Conservation (phyloP, 2,329 filamentous ascomycete species). For the Sporothrix luriei region DNA sequence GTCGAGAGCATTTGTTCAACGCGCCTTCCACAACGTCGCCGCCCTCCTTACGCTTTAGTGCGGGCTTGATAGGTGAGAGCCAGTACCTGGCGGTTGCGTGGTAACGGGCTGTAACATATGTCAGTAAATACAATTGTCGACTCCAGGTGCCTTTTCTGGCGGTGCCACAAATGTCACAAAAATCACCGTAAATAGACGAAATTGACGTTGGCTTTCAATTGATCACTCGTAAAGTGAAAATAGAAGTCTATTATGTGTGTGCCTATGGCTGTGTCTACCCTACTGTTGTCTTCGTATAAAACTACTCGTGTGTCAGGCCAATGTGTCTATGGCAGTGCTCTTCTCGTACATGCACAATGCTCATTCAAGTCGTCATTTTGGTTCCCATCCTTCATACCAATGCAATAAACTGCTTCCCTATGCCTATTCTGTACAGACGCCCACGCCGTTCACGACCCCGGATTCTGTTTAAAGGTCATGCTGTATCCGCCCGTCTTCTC, state of each 20-base stretch:
- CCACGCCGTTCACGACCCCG: background rate
- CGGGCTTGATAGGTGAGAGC: background rate
- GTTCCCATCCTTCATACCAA: background rate
- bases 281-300: background rate
- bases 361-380: background rate
- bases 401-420: background rate
- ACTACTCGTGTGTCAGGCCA: background rate
- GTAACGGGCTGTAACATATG: background rate
- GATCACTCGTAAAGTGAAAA: background rate
- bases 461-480: slow-evolving; percentile 70
- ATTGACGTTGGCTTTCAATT: background rate
- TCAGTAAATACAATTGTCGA: background rate
- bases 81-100: background rate
- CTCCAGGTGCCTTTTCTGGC: background rate
- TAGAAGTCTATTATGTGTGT: background rate
- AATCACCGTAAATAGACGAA: background rate
- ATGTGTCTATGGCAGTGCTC: slow-evolving; percentile 5
- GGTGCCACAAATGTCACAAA: background rate
- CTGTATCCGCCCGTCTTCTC: slow-evolving; percentile 88
- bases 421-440: background rate
- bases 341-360: background rate
- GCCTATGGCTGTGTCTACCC: background rate
- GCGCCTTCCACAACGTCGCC: background rate
- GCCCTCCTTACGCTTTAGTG: background rate
- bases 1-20: background rate